A percentile compares a stretch with the other conserved stretches of the same genome.
Conservation (phyloP, 2,329 filamentous ascomycete genomes). For the Fusarium cyanostomum region DNA sequence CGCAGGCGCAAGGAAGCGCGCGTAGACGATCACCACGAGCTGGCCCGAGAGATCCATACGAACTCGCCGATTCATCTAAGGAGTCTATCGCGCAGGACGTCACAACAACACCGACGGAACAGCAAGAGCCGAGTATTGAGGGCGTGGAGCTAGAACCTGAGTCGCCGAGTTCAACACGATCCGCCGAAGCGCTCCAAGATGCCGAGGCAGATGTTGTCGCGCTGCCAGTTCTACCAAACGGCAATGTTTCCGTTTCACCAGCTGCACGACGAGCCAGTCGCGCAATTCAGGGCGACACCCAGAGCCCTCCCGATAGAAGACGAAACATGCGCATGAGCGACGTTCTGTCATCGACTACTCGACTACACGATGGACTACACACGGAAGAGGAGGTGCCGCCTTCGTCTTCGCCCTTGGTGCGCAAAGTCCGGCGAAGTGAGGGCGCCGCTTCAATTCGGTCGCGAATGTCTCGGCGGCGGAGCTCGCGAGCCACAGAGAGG, state of each 20-base stretch:
- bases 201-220: constrained; percentile 25
- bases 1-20: constrained; percentile 13
- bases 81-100: constrained; percentile 36
- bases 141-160: constrained; percentile 3
- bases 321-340: constrained; percentile 51
- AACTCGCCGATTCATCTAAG: constrained; percentile 45
- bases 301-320: constrained; percentile 63
- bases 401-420: constrained; percentile 55
- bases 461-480: constrained; percentile 38
- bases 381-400: constrained; percentile 43
- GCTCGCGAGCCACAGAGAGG: constrained; percentile 26
- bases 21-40: constrained; percentile 33
- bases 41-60: constrained; percentile 40
- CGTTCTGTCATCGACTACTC: constrained; percentile 52
- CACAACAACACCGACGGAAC: not conserved
- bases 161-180: constrained; percentile 20
- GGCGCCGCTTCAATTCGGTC: constrained; percentile 46
- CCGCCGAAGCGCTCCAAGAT: constrained; percentile 5
- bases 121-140: not conserved
- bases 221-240: constrained; percentile 36
- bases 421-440: constrained; percentile 52
- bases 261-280: constrained; percentile 21
- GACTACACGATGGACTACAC: constrained; percentile 54
- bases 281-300: constrained; percentile 36
- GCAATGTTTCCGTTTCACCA: constrained; percentile 10